These are phyloP conservation scores for Zea luxurians DNA, from an alignment of 176 grass and related monocot species.

Conservation along the genomic window DNA sequence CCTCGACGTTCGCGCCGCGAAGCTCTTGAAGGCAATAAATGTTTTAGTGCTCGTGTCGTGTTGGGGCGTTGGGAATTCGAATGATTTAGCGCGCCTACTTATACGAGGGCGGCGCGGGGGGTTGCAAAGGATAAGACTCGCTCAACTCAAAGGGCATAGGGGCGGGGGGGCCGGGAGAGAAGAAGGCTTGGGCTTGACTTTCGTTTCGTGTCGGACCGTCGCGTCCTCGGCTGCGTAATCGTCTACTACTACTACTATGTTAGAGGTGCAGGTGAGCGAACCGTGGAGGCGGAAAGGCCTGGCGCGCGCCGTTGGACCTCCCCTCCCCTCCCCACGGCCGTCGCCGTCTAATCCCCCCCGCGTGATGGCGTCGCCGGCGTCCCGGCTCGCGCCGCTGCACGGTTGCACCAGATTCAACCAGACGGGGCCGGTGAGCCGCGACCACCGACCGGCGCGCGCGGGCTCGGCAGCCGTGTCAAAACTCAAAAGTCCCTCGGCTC, in stretches of 20 bases:
- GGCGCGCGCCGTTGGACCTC: conserved; percentile 14
- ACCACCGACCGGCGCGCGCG: not conserved
- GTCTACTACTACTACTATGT: no score
- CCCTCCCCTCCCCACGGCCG: not conserved
- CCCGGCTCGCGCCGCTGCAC: not conserved
- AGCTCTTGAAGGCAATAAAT: conserved; percentile 14
- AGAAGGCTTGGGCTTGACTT: not conserved
- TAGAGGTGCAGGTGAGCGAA: conserved; percentile 46
- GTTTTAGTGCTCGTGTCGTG: conserved; percentile 3
- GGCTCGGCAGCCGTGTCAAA: not conserved
- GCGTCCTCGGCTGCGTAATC: no score
- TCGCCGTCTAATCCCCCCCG: conserved; percentile 31
- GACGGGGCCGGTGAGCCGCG: not conserved
- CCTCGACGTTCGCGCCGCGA: not conserved
- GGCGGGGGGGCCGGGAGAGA: not conserved
- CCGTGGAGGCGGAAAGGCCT: conserved; percentile 7
- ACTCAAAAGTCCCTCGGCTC: not conserved
- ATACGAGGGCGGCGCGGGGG: conserved; percentile 26
- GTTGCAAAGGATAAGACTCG: conserved; percentile 28
- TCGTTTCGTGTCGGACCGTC: conserved; percentile 8
- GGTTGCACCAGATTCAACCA: conserved; percentile 29
- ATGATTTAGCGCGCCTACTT: conserved; percentile 51
- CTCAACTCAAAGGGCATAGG: not conserved
- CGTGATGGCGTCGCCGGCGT: conserved; percentile 35
- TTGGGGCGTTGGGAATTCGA: conserved; percentile 27